Evolutionary conservation across 108 stramenopile genomes (phyloP).

Genomic region (Cyclotella sp.): DNA sequence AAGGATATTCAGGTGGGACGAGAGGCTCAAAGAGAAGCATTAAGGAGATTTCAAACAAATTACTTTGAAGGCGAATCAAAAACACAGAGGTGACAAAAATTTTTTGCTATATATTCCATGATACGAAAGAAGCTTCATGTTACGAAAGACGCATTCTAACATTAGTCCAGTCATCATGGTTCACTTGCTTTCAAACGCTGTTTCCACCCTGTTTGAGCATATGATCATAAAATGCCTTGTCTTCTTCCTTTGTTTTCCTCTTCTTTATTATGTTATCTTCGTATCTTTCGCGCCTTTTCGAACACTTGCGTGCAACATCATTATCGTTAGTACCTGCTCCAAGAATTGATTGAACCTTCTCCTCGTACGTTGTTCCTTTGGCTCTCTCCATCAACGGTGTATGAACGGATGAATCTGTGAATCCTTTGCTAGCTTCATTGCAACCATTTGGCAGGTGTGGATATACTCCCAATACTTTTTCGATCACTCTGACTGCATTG

Average conservation of each 20-base stretch:
- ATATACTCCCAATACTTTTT: conserved; percentile 24
- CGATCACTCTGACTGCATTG: conserved; percentile 32
- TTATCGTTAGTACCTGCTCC: background rate
- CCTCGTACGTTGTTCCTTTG: conserved; percentile 87
- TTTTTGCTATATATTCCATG: background rate
- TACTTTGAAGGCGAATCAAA: background rate
- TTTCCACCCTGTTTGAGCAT: conserved; percentile 83
- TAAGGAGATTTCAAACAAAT: background rate
- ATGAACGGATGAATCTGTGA: conserved; percentile 60
- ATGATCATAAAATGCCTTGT: conserved; percentile 77
- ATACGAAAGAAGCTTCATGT: background rate
- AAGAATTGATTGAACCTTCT: conserved; percentile 75
- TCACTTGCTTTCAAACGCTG: conserved; percentile 40
- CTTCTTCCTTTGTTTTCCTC: conserved; percentile 80
- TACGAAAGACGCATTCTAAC: background rate
- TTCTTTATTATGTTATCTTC: conserved; percentile 85
- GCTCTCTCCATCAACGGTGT: conserved; percentile 72
- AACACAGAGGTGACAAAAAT: background rate
- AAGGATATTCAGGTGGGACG: background rate
- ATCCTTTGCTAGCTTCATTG: conserved; percentile 42
- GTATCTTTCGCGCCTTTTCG: conserved; percentile 66
- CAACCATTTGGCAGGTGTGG: conserved; percentile 37
- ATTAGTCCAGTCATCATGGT: background rate
- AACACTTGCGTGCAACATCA: conserved; percentile 34
- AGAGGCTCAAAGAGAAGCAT: background rate